These are phyloP conservation scores for Sclerotinia nivalis DNA, from an alignment of 2,329 filamentous ascomycete genomes.

Conservation along the genomic window DNA sequence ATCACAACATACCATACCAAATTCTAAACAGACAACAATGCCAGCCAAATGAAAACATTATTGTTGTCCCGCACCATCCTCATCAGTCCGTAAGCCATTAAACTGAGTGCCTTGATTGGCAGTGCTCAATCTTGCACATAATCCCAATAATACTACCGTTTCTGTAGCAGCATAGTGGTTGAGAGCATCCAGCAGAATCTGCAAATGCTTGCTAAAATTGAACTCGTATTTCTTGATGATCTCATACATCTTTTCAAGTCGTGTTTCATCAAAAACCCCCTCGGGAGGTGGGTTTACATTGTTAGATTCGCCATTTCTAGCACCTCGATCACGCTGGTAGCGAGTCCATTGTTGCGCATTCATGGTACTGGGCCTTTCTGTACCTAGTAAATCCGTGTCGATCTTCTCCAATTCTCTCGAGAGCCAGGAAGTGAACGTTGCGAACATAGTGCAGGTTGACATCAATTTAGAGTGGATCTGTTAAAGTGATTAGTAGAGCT, in stretches of 20 bases:
- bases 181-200: conserved; percentile 89
- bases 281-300: conserved; percentile 26
- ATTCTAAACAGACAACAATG: conserved; percentile 16
- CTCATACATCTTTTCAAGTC: conserved; percentile 62
- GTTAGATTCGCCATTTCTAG: conserved; percentile 43
- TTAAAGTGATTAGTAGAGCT: conserved; percentile 9
- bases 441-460: conserved; percentile 93
- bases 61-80: conserved; percentile 46
- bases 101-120: conserved; percentile 75
- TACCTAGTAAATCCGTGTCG: conserved; percentile 72
- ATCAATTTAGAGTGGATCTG: conserved; percentile 97
- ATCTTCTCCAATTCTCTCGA: conserved; percentile 80
- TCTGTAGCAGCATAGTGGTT: conserved; percentile 98
- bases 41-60: conserved; percentile 20
- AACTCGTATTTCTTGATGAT: conserved; percentile 89
- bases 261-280: conserved; percentile 32
- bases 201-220: conserved; percentile 88
- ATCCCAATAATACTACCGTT: conserved; percentile 86
- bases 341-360: conserved; percentile 61
- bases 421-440: conserved; percentile 83
- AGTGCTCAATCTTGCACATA: conserved; percentile 80
- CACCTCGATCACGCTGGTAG: conserved; percentile 53
- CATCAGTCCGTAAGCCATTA: conserved; percentile 59
- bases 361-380: conserved; percentile 59
- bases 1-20: conserved; percentile 21